Base-by-base conservation (phyloP, 257 asterid genomes). In the Mitragyna speciosa region DNA sequence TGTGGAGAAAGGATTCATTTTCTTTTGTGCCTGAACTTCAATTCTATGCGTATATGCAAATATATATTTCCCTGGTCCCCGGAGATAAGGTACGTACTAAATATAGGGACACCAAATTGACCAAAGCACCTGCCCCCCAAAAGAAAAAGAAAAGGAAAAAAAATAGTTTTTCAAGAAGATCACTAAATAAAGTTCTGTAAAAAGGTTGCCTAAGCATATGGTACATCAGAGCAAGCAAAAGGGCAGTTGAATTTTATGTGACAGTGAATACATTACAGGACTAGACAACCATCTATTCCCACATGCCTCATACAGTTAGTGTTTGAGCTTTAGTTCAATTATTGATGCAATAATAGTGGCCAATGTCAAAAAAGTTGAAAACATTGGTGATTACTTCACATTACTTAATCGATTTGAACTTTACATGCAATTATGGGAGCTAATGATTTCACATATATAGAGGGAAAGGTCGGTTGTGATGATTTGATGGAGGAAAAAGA, bases 311-410 rank as follows among this genome's bases (percentile, higher is more conserved):
- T 81, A 78, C 78, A 79, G 79, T 81, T 86, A 24, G 80, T 76
- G 16, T 77, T 77, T 17, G 70, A 81, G 86, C 84, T 85, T 88
- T 75, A 68, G 76, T 77, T 83, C 92, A 89, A 91, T 88, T 85
- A 89, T 91, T 91, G 96, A 69, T 43, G 87, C 71, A 81, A 88
- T 88, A 85, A 88, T 89, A 84, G 28, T 74, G 61, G 48, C 82
- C 78, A 82, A 82, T 73, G 79, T 85, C 89, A 88, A 82, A 81
- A 86, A 84, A 83, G 83, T 76, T 68, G 82, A 81, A 70, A 70
- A 75, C 72, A 75, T 67, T 84, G 54, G 45, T 49, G 41, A 70
- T 78, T 80, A 30, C 74, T 31, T 70, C 51, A 4, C 28, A 75
- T 36, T 54, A 45, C 43, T 43, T 41, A 11, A 47, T 72, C 19